Evolutionary conservation across 441 rosid genomes (phyloP).

Genomic region (Syzygium syzygioides): DNA sequence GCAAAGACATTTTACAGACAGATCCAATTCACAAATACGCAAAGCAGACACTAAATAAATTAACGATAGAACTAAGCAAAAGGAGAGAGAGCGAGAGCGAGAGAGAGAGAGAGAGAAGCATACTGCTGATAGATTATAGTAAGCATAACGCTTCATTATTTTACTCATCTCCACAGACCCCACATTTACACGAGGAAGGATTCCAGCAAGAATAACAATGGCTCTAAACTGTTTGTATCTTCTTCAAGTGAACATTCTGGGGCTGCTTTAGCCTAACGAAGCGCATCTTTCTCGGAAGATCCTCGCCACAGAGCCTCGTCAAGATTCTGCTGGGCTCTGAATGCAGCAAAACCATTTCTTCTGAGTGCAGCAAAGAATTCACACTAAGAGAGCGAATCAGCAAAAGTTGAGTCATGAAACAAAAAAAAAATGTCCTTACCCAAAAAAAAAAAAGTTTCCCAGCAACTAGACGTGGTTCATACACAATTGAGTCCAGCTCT

Average conservation of each 20-base stretch:
- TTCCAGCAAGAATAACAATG: background rate
- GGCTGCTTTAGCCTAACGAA: too few relatives aligned
- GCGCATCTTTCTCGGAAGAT: too few relatives aligned
- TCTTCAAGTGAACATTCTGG: background rate
- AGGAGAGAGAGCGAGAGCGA: background rate
- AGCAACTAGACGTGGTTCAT: background rate
- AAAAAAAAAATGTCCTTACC: background rate
- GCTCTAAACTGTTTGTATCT: background rate
- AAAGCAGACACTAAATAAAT: background rate
- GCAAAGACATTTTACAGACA: background rate
- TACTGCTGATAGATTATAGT: background rate
- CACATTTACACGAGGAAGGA: background rate
- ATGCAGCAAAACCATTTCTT: conserved; percentile 16
- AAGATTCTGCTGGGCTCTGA: conserved; percentile 4
- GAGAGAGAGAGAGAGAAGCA: background rate
- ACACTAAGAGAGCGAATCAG: background rate
- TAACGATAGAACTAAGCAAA: background rate
- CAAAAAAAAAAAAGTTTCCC: background rate
- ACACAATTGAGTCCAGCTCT: background rate
- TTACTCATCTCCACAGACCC: background rate
- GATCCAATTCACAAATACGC: background rate
- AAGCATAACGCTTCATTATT: background rate
- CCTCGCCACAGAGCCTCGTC: background rate
- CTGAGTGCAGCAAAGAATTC: background rate
- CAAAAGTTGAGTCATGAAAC: background rate